These are phyloP conservation scores for Rhizopogon salebrosus DNA, from an alignment of 768 basidiomycete species.

Conservation along the genomic window DNA sequence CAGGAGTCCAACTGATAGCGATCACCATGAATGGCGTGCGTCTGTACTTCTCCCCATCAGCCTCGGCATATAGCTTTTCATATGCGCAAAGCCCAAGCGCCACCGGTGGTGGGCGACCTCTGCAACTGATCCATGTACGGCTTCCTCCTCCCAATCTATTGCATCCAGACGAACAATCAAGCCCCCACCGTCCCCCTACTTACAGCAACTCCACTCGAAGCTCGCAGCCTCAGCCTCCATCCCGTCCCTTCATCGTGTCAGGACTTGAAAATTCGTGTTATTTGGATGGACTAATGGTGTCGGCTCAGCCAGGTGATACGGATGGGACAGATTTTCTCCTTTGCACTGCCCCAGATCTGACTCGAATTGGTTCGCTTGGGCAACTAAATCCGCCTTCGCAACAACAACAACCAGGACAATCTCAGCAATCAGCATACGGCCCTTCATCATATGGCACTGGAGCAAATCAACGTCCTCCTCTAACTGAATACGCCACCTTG, in stretches of 20 bases:
- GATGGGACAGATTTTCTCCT: slow-evolving; percentile 72
- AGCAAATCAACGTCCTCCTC: slow-evolving; percentile 48
- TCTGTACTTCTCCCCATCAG: slow-evolving; percentile 70
- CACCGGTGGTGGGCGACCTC: slow-evolving; percentile 28
- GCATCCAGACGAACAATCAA: slow-evolving; percentile 68
- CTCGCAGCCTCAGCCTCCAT: slow-evolving; percentile 36
- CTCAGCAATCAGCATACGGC: slow-evolving; percentile 35
- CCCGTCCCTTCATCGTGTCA: slow-evolving; percentile 56
- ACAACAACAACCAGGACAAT: slow-evolving; percentile 27
- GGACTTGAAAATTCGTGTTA: slow-evolving; percentile 61
- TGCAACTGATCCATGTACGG: slow-evolving; percentile 75
- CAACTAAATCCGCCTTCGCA: slow-evolving; percentile 47
- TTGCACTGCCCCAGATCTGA: slow-evolving; percentile 72
- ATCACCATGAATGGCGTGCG: slow-evolving; percentile 79
- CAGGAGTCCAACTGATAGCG: slow-evolving; percentile 72
- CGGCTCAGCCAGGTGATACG: slow-evolving; percentile 69
- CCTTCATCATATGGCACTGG: slow-evolving; percentile 34
- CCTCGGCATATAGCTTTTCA: slow-evolving; percentile 43
- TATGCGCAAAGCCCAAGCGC: slow-evolving; percentile 32
- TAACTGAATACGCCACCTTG: slow-evolving; percentile 74
- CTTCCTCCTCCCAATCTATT: slow-evolving; percentile 71
- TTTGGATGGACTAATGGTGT: slow-evolving; percentile 59
- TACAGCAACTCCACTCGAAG: slow-evolving; percentile 42
- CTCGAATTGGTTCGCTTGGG: slow-evolving; percentile 64
- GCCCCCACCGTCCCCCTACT: slow-evolving; percentile 43